Evolutionary conservation across 2,329 filamentous ascomycete species (phyloP), one percentile per base, ranked within the genome.

Genomic region (Calonectria pseudoreteaudii): DNA sequence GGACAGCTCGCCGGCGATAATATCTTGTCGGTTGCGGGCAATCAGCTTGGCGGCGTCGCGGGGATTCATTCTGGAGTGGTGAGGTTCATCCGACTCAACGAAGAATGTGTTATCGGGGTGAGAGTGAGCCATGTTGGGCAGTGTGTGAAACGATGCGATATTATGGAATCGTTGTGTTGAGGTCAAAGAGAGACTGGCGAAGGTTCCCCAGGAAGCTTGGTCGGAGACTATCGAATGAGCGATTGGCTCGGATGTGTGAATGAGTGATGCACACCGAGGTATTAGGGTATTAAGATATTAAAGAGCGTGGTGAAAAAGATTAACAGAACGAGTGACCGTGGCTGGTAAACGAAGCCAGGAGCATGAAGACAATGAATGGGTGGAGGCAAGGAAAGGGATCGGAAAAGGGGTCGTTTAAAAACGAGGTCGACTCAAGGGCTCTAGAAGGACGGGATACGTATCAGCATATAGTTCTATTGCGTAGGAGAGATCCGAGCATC

Each of bases 1-100:
- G 58, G 96, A 98, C 78, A 98, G 91, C 84, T 98, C 95, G 82
- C 95, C 94, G 74, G 94, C 95, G 80, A 98, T 94, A 78, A 94
- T 93, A 82, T 96, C 94, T 86, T 98, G 96, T 81, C 93, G 92
- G 86, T 96, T 92, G 82, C 94, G 92, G 74, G 94, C 93, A 80
- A 97, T 88, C 82, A 95, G 91, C 85, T 93, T 95, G 79, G 93
- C 91, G 75, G 94, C 93, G 81, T 97, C 94, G 82, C 93, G 92
- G 74, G 93, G 88, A 76, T 92, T 93, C 78, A 94, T 90, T 76
- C 92, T 91, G n/a, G 85, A 79, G 52, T 85, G 83, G 74, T 81
- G 83, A 75, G 86, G 84, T 79, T 90, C 89, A 76, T 91, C 89
- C 56, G 86, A 86, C 77, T 91, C 90, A 80, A 90, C 87, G 80